Percentiles rank a stretch among this genome's conserved stretches.
Evolutionary conservation across 1,284 basidiomycete genomes (phyloP).

Genomic region (Thecaphora thlaspeos): DNA sequence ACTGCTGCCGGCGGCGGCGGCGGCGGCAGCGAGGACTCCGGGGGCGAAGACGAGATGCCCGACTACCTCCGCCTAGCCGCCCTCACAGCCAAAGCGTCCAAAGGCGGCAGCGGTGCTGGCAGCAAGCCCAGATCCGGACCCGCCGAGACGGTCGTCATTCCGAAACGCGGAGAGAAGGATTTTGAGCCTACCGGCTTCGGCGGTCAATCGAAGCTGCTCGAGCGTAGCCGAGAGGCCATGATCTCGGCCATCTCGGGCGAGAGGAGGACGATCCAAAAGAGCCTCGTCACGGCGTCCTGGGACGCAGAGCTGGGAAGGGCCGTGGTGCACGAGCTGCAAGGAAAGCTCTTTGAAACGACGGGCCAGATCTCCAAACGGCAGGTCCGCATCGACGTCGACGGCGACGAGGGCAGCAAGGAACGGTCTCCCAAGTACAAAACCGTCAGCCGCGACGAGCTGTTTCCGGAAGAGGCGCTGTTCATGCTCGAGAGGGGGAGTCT

Average conservation of each 20-base stretch:
- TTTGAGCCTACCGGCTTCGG: constrained; percentile 74
- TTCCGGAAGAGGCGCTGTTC: constrained; percentile 92
- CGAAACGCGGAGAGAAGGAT: constrained; percentile 55
- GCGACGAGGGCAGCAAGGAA: background rate
- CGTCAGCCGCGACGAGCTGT: constrained; percentile 65
- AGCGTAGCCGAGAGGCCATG: constrained; percentile 78
- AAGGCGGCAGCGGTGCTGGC: background rate
- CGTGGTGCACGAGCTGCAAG: constrained; percentile 39
- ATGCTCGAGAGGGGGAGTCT: constrained; percentile 68
- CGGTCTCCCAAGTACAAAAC: constrained; percentile 3
- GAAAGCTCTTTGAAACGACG: constrained; percentile 45
- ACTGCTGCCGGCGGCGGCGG: too few relatives aligned
- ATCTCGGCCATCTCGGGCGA: constrained; percentile 73
- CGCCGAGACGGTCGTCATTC: constrained; percentile 21
- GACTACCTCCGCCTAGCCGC: constrained; percentile 32
- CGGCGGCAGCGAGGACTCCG: constrained; percentile 13
- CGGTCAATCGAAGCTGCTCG: constrained; percentile 74
- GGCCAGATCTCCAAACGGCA: constrained; percentile 30
- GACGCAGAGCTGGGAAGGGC: constrained; percentile 33
- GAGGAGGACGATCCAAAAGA: constrained; percentile 58
- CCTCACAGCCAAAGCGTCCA: constrained; percentile 17
- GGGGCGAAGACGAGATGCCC: constrained; percentile 28
- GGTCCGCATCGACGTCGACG: constrained; percentile 1
- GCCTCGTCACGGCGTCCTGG: constrained; percentile 46
- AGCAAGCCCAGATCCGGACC: too few relatives aligned